Conservation (phyloP, 768 basidiomycete genomes). For the Pholiota microspora region DNA sequence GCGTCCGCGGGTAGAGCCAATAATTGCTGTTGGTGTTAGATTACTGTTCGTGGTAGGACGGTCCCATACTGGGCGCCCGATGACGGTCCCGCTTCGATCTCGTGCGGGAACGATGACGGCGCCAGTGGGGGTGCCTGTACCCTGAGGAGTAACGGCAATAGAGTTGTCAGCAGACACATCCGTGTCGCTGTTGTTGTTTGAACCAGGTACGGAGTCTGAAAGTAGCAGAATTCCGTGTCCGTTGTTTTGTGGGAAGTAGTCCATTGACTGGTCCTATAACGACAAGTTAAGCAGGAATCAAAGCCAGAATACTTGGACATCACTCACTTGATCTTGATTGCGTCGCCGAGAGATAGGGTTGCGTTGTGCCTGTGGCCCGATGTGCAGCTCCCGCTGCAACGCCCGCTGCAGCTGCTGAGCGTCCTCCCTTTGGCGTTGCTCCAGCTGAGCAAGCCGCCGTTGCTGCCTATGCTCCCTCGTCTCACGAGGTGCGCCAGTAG, state of each 20-base stretch:
- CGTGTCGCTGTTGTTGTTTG: conserved; percentile 47
- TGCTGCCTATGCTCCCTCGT: conserved; percentile 71
- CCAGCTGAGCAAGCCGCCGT: conserved; percentile 52
- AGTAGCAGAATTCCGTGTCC: conserved; percentile 14
- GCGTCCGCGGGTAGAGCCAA: conserved; percentile 14
- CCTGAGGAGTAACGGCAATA: conserved; percentile 54
- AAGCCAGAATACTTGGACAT: conserved; percentile 6
- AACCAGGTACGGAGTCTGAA: conserved; percentile 15
- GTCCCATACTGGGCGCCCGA: conserved; percentile 66
- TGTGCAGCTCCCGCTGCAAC: conserved; percentile 41
- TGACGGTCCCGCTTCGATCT: conserved; percentile 75
- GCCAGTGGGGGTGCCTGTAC: conserved; percentile 58
- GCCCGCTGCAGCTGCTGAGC: conserved; percentile 57
- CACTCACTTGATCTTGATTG: conserved; percentile 12
- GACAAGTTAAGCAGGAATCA: no score
- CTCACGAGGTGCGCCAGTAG: conserved; percentile 72
- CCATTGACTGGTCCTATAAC: conserved; percentile 30
- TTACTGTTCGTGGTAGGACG: conserved; percentile 18
- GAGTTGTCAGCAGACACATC: conserved; percentile 66
- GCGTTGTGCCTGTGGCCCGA: conserved; percentile 17
- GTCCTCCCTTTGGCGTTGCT: conserved; percentile 60
- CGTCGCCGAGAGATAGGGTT: neutral
- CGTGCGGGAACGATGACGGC: conserved; percentile 58
- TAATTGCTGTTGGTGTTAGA: conserved; percentile 11
- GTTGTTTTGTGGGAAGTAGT: conserved; percentile 13